Conservation (phyloP, 176 grass and related monocot genomes). For the Pharus latifolius region DNA sequence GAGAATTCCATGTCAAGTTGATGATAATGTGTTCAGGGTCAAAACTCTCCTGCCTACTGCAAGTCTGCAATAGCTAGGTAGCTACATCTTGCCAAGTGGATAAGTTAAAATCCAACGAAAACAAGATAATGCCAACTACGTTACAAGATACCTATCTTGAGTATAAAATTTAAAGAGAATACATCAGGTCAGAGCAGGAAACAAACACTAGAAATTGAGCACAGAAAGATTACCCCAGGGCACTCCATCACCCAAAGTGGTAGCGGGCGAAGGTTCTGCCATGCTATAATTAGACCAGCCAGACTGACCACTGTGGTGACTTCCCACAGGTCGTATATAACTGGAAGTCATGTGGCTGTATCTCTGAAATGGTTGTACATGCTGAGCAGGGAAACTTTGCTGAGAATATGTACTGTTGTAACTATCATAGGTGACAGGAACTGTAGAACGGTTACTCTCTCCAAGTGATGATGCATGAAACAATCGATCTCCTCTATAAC, state of each 20-base stretch:
- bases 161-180: not conserved
- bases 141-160: not conserved
- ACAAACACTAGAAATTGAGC: no score
- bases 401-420: constrained; percentile 39
- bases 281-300: constrained; percentile 43
- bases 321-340: constrained; percentile 32
- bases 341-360: constrained; percentile 41
- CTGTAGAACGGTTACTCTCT: constrained; percentile 37
- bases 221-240: constrained; percentile 58
- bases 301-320: constrained; percentile 42
- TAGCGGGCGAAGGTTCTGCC: constrained; percentile 42
- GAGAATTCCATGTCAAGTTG: no score
- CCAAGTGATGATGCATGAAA: constrained; percentile 33
- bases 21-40: no score
- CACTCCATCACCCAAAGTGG: constrained; percentile 43
- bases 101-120: not conserved
- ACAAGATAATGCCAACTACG: not conserved
- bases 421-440: constrained; percentile 10
- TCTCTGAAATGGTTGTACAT: constrained; percentile 57
- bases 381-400: constrained; percentile 24
- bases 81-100: no score
- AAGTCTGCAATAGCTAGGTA: no score
- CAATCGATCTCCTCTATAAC: constrained; percentile 23
- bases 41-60: no score
- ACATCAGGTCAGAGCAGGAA: no score